Percentiles rank a stretch among this genome's conserved stretches.
Evolutionary conservation across 768 basidiomycete genomes (phyloP).

Genomic region (Lactarius trivialis): DNA sequence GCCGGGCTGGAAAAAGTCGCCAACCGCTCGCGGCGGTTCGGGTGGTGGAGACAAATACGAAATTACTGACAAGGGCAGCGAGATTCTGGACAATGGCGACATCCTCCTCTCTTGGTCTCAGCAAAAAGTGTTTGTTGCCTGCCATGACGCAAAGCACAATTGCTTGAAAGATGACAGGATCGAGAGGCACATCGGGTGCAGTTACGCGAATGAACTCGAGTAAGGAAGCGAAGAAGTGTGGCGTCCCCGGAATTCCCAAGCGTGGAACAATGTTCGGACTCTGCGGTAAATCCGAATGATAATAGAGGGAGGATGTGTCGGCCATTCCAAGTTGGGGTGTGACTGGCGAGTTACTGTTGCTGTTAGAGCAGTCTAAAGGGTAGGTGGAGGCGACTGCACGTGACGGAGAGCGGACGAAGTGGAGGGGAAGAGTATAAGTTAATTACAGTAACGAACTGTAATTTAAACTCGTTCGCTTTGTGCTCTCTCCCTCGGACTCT

Average conservation of each 20-base stretch:
- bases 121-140: constrained; percentile 54
- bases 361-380: neutral
- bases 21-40: neutral
- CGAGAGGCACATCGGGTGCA: constrained; percentile 47
- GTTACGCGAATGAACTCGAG: constrained; percentile 41
- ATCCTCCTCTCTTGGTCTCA: constrained; percentile 62
- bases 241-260: constrained; percentile 18
- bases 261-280: neutral
- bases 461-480: neutral
- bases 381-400: neutral
- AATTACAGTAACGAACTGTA: neutral
- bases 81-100: constrained; percentile 52
- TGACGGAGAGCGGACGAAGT: constrained; percentile 5
- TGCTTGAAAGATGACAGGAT: constrained; percentile 58
- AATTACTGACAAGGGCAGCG: constrained; percentile 45
- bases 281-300: constrained; percentile 5
- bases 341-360: neutral
- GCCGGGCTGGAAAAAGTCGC: neutral
- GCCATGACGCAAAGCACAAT: constrained; percentile 60
- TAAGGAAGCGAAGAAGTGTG: constrained; percentile 30
- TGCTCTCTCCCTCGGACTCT: neutral
- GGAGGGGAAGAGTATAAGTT: neutral
- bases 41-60: neutral
- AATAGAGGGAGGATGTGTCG: constrained; percentile 2
- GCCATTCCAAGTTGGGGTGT: neutral